phyloP scores from a whole-genome alignment of 495 filamentous ascomycete species.

The Hyaloscypha hepaticicola region DNA sequence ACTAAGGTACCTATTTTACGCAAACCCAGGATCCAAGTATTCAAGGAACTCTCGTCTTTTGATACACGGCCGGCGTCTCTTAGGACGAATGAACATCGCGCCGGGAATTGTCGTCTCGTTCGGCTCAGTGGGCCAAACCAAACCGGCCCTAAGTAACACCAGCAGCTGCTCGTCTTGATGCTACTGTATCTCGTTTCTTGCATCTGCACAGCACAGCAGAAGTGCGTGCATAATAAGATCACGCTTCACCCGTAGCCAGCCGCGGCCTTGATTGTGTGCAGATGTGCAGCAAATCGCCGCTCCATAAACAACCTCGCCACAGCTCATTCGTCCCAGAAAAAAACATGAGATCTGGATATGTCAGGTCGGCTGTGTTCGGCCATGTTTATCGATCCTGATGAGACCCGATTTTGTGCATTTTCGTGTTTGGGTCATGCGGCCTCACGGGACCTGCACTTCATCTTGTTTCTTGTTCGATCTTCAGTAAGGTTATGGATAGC shows the following conservation, averaged over 20 bases:
- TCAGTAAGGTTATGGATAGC: not conserved
- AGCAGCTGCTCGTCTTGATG: not conserved
- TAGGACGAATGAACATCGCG: not conserved
- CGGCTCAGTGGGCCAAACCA: not conserved
- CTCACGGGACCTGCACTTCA: too few relatives aligned
- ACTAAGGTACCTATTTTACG: not conserved
- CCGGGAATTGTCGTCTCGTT: not conserved
- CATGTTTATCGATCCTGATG: constrained; percentile 5
- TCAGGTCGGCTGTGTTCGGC: not conserved
- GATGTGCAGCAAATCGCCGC: constrained; percentile 6
- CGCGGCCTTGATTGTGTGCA: constrained; percentile 4
- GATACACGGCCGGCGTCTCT: constrained; percentile 1
- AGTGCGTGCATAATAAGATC: constrained; percentile 1
- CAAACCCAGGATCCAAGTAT: not conserved
- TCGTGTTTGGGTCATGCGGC: not conserved
- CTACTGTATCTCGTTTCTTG: not conserved
- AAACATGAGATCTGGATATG: constrained; percentile 15
- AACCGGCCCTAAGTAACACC: not conserved
- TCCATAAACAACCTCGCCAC: constrained; percentile 4
- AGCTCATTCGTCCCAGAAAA: constrained; percentile 1
- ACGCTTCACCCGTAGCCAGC: not conserved
- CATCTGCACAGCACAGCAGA: not conserved
- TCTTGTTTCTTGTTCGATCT: not conserved
- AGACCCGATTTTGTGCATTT: constrained; percentile 5
- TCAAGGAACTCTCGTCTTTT: constrained; percentile 2